Base-by-base conservation (phyloP, 352 stramenopile genomes). In the Globisporangium irregulare region DNA sequence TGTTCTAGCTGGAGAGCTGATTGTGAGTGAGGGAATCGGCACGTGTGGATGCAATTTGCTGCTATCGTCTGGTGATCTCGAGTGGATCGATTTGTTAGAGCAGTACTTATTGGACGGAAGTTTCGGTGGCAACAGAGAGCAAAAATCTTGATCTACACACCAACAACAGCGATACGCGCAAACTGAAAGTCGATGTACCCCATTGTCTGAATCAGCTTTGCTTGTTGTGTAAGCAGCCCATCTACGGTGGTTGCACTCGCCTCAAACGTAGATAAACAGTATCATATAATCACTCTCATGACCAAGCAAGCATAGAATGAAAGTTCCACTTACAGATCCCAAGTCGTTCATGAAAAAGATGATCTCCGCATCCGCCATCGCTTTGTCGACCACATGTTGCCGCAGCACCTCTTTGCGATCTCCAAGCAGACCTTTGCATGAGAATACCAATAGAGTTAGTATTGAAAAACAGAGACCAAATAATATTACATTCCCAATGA, bases 271-370 rank as follows among this genome's bases (percentile, higher is more conserved):
- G 10, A n/a, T 8, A 24, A 34, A 15, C 18, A 57, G 50, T 12
- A 51, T 9, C 4, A 8, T 22, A 20, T 36, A 59, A 51, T 51
- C 15, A n/a, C 10, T 20, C 22, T 2, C 3, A 46, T 14, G 38
- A 20, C 4, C 10, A 46, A 46, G 15, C 9, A 18, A 5, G 38
- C 38, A 5, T 10, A 22, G 15, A 50, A 50, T 25, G 7, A 59
- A 41, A 32, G 18, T 12, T 9, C 1, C 25, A 54, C 74, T 48
- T 53, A 92, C 84, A 54, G 79, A 76, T 46, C 89, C 82, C 2
- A 92, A 66, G 25, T 90, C 84, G 61, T 86, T 92, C 84, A 90
- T 87, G 64, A 92, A 90, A 57, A 92, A 92, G 25, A 92, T 64
- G 38, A 92, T 80, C 58, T 92, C 82, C 10, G 84, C 54, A 56